A percentile compares a stretch with the other conserved stretches of the same genome.
Conservation (phyloP, 371 early-diverging fungal genomes). For the Apophysomyces elegans region DNA sequence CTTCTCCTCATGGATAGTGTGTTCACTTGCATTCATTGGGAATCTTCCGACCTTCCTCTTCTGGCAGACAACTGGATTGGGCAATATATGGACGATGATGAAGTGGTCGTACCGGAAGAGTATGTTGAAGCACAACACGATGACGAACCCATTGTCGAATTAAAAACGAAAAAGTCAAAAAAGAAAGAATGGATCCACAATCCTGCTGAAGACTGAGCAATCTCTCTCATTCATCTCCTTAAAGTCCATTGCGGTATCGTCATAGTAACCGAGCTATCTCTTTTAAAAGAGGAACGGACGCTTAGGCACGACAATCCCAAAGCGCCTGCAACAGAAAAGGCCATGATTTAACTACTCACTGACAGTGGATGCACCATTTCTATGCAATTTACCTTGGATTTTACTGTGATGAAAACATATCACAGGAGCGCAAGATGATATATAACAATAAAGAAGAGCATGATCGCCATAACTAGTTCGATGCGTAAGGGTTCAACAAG, state of each 20-base stretch:
- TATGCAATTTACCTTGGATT: too few relatives aligned
- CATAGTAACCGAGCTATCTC: neutral
- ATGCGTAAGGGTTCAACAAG: neutral
- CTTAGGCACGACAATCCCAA: neutral
- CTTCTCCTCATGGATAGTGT: slow-evolving; percentile 19
- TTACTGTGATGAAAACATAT: too few relatives aligned
- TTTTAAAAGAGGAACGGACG: neutral
- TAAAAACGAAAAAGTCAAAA: slow-evolving; percentile 19
- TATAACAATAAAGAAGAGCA: too few relatives aligned
- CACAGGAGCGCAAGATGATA: too few relatives aligned
- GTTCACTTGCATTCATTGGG: slow-evolving; percentile 30
- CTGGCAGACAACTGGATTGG: slow-evolving; percentile 29
- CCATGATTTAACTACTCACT: too few relatives aligned
- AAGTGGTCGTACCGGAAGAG: slow-evolving; percentile 22
- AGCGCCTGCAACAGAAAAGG: too few relatives aligned
- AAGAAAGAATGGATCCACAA: slow-evolving; percentile 26
- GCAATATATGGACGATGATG: slow-evolving; percentile 22
- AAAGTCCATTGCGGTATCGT: too few relatives aligned
- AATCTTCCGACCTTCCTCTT: slow-evolving; percentile 18
- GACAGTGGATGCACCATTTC: too few relatives aligned
- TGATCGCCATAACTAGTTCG: too few relatives aligned
- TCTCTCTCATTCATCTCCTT: too few relatives aligned
- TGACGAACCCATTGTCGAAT: slow-evolving; percentile 14
- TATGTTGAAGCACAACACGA: slow-evolving; percentile 13
- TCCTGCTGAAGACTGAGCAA: slow-evolving; percentile 19